These are phyloP conservation scores for Cryphonectria radicalis DNA, from an alignment of 2,329 filamentous ascomycete species.

Conservation along the genomic window DNA sequence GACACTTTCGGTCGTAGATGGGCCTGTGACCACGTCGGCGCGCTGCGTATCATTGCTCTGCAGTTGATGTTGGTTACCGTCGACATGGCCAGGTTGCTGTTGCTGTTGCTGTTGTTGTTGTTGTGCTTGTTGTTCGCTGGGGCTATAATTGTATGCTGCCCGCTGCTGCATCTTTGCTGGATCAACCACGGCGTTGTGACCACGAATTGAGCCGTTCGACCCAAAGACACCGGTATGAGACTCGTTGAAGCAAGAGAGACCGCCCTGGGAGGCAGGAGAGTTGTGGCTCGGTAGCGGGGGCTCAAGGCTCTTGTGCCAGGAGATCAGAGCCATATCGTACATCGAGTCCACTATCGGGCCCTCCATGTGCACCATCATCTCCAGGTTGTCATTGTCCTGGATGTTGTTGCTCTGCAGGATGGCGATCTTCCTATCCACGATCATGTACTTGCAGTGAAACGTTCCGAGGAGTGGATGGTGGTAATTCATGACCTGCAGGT, in stretches of 20 bases:
- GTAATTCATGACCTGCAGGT: slow-evolving; percentile 74
- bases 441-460: slow-evolving; percentile 77
- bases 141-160: slow-evolving; percentile 29
- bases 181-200: slow-evolving; percentile 37
- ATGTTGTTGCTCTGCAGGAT: slow-evolving; percentile 81
- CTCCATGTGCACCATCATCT: slow-evolving; percentile 80
- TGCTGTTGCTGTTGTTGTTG: background rate
- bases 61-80: slow-evolving; percentile 12
- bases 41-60: slow-evolving; percentile 27
- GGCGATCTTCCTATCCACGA: slow-evolving; percentile 73
- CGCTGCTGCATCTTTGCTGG: slow-evolving; percentile 33
- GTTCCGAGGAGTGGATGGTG: slow-evolving; percentile 74
- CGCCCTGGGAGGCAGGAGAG: slow-evolving; percentile 50
- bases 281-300: slow-evolving; percentile 61
- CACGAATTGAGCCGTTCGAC: slow-evolving; percentile 38
- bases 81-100: slow-evolving; percentile 24
- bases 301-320: slow-evolving; percentile 68
- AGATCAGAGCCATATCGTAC: slow-evolving; percentile 74
- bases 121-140: background rate
- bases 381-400: slow-evolving; percentile 76
- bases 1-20: slow-evolving; percentile 33
- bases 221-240: slow-evolving; percentile 37
- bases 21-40: slow-evolving; percentile 31
- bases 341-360: slow-evolving; percentile 76
- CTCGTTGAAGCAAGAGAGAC: slow-evolving; percentile 34